phyloP scores from a whole-genome alignment of 176 grass and related monocot species.

The Neostapfia colusana region DNA sequence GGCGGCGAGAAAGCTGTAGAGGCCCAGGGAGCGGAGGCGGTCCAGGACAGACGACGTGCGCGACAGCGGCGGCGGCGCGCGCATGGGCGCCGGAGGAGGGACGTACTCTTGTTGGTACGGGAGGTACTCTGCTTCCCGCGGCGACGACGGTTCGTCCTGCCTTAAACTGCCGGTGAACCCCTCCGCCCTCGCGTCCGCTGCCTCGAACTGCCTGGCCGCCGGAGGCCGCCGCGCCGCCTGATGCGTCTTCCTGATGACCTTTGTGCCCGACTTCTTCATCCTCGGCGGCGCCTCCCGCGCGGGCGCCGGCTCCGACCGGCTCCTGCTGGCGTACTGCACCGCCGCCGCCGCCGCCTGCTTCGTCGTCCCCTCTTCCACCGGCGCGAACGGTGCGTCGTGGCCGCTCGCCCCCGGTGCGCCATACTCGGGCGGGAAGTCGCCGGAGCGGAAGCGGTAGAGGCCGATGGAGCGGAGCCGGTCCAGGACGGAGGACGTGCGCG shows the following conservation, averaged over 20 bases:
- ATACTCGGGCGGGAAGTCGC: conserved; percentile 58
- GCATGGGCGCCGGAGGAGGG: conserved; percentile 1
- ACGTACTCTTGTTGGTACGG: conserved; percentile 32
- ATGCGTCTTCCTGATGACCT: conserved; percentile 27
- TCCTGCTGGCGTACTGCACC: conserved; percentile 38
- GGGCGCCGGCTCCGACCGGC: conserved; percentile 43
- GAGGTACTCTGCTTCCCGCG: conserved; percentile 8
- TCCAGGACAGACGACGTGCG: conserved; percentile 64
- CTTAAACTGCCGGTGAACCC: conserved; percentile 40
- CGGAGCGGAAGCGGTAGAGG: conserved; percentile 69
- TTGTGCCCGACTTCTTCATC: conserved; percentile 26
- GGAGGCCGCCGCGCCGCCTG: not conserved
- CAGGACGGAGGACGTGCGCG: conserved; percentile 57
- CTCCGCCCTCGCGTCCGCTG: conserved; percentile 35
- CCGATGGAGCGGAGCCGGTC: conserved; percentile 68
- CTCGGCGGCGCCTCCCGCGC: conserved; percentile 10
- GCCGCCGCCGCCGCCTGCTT: too few relatives aligned
- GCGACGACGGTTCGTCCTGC: conserved; percentile 32
- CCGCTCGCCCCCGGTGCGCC: not conserved
- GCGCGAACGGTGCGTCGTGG: not conserved
- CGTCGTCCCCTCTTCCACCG: not conserved
- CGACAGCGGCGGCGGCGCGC: conserved; percentile 22
- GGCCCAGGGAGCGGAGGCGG: conserved; percentile 59
- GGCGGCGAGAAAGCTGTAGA: conserved; percentile 48
- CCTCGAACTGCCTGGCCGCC: not conserved